These are phyloP conservation scores for Pseudonitzschia multiseries DNA, from an alignment of 108 stramenopile genomes.

Conservation along the genomic window DNA sequence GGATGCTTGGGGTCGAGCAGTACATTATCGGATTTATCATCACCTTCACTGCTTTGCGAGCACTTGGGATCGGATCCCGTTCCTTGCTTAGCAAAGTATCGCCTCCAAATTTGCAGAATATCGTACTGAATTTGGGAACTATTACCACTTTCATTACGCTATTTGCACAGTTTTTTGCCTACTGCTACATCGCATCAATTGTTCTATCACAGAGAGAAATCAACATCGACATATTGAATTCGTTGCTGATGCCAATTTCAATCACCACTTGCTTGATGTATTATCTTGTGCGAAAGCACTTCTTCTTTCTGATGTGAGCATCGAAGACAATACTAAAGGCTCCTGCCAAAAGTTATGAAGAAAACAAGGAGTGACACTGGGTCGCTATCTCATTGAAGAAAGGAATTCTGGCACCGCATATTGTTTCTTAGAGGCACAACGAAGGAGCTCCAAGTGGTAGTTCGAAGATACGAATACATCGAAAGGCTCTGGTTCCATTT, in stretches of 20 bases:
- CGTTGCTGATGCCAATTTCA: conserved; percentile 54
- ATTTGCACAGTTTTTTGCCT: conserved; percentile 61
- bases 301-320: conserved; percentile 49
- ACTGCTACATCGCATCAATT: conserved; percentile 58
- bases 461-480: too few relatives aligned
- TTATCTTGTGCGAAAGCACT: conserved; percentile 43
- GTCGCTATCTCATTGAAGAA: too few relatives aligned
- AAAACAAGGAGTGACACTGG: too few relatives aligned
- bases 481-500: too few relatives aligned
- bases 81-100: conserved; percentile 71
- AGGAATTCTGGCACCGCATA: too few relatives aligned
- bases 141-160: conserved; percentile 64
- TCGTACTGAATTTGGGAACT: conserved; percentile 60
- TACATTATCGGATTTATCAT: conserved; percentile 64
- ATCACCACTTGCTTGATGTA: conserved; percentile 25
- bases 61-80: conserved; percentile 65
- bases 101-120: conserved; percentile 39
- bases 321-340: too few relatives aligned
- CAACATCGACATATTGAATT: conserved; percentile 73
- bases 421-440: too few relatives aligned
- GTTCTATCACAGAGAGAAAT: conserved; percentile 55
- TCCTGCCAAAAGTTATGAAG: too few relatives aligned
- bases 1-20: conserved; percentile 60
- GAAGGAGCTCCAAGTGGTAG: too few relatives aligned
- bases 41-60: conserved; percentile 55